Base-by-base conservation (phyloP, 2,329 filamentous ascomycete genomes). In the Alternaria panax region DNA sequence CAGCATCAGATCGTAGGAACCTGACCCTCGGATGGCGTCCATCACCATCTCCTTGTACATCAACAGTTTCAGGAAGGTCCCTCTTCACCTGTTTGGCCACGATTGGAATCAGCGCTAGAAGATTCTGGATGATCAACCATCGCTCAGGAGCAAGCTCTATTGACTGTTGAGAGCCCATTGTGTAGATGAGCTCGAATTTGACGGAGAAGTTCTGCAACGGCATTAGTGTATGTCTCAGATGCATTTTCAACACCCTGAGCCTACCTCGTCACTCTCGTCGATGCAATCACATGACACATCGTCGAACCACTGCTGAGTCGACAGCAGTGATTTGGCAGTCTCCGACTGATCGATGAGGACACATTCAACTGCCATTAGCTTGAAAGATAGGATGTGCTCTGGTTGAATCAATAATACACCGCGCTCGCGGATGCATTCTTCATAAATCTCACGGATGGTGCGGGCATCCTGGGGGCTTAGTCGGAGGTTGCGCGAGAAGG, bases 101-200 rank as follows among this genome's bases (percentile, higher is more conserved):
- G n/a, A 32, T n/a, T 14, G 55, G 45, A 28, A 89, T 55, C 0
- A 86, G 43, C 0, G 72, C 69, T 0, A 91, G 71, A 0, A 91
- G 64, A 2, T 82, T 66, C 36, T 90, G 84, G 1, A 87, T 81
- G 0, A 86, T 63, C 0, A 67, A 63, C 89, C 88, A 91, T 5
- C 89, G 78, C 2, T 84, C 72, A 0, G 85, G 85, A 45, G 81
- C 81, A 11, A 83, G 76, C 5, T 89, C 84, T 0, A 88, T 77
- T 0, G 82, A 63, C 1, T 71, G 67, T 57, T 88, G 85, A 0
- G 70, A 60, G 0, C 87, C 88, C 65, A 89, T 83, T 0, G 87
- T 88, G 57, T 90, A 90, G 1, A 90, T 79, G 0, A 90, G 72
- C 65, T 90, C 86, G 38, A 88, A 88, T 46, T 84, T 85, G 4